Base-by-base conservation (phyloP, 805 yeast species). In the Kuraishia cidri region DNA sequence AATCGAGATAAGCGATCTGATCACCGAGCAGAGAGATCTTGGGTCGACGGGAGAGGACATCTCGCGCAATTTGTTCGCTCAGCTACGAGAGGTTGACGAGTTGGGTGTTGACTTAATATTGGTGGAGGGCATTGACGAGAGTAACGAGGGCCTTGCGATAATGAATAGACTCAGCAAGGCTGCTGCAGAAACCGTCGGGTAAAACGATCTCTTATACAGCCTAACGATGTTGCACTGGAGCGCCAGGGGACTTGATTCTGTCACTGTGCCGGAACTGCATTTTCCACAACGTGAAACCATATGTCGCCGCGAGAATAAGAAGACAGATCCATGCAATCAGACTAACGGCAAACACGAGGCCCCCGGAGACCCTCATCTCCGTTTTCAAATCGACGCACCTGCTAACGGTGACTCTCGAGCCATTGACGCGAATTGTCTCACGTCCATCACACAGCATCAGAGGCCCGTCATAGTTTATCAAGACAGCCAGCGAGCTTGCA, bases 151-250 rank as follows among this genome's bases (percentile, higher is more conserved):
- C 0, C 63, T 88, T 36, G 98, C 98, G 0, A 80, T 92, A 24
- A 90, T 92, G 96, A 92, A 92, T 52, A 61, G 98, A 44, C 61
- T 90, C 21, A 64, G 69, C 23, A 88, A 88, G 52, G 97, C 97
- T 3, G 94, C 97, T 0, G 57, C 71, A 5, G 70, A 66, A 24
- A 49, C 46, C 1, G 41, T 55, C 17, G 21, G n/a, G n/a, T n/a
- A n/a, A n/a, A n/a, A 29, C 16, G 30, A 24, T 13, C 17, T 11
- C 11, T 26, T 26, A 20, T 20, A 20, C 7, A 20, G 9, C n/a
- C n/a, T n/a, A n/a, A n/a, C n/a, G n/a, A n/a, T n/a, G n/a, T n/a
- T n/a, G n/a, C n/a, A n/a, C n/a, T 22, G 10, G 24, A 10, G 24
- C 11, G 11, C 24, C 24, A 22, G 24, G 24, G n/a, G 11, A 10